Evolutionary conservation across 768 basidiomycete genomes (phyloP).

Genomic region (Suillus spraguei): DNA sequence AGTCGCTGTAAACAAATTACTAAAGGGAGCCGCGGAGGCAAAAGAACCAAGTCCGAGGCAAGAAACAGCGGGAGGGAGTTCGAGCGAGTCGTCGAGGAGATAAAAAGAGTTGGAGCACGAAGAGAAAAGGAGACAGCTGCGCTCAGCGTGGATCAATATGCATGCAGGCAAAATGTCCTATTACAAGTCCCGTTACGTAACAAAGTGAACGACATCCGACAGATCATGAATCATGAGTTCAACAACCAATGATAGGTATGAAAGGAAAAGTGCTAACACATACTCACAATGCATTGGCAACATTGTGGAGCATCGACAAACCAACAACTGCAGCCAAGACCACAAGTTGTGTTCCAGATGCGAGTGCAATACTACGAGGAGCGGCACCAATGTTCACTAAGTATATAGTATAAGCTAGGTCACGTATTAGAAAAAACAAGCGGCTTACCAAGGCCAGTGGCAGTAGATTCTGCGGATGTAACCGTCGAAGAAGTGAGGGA

Average conservation of each 20-base stretch:
- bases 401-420: not conserved
- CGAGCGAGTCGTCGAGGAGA: no score
- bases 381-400: slow-evolving; percentile 9
- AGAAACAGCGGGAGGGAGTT: no score
- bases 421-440: not conserved
- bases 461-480: slow-evolving; percentile 4
- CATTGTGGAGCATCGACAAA: slow-evolving; percentile 9
- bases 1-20: no score
- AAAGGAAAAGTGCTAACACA: not conserved
- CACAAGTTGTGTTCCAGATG: not conserved
- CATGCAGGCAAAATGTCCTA: no score
- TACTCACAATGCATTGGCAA: not conserved
- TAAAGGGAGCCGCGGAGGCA: no score
- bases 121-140: no score
- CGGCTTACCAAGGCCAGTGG: slow-evolving; percentile 12
- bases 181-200: not conserved
- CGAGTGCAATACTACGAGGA: slow-evolving; percentile 13
- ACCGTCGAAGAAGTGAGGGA: slow-evolving; percentile 2
- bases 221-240: not conserved
- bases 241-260: not conserved
- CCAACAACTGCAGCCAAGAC: slow-evolving; percentile 15
- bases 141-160: no score
- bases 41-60: no score
- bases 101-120: no score
- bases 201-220: slow-evolving; percentile 2